Evolutionary conservation across 768 basidiomycete species (phyloP).

Genomic region (Podaxis rugospora): DNA sequence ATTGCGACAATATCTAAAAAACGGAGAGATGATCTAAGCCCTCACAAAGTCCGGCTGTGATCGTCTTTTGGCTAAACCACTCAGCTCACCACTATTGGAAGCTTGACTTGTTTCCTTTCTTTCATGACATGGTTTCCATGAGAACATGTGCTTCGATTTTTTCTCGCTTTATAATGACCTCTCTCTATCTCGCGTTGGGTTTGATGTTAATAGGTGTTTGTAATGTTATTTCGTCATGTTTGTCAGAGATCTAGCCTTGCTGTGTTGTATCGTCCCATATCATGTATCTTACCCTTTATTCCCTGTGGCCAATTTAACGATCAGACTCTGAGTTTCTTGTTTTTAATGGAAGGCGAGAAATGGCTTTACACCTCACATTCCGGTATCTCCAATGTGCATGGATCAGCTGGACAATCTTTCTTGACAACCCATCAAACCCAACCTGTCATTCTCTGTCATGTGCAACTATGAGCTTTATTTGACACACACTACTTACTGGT

Average conservation of each 20-base stretch:
- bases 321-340: no score
- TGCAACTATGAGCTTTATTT: no score
- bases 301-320: not conserved
- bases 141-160: not conserved
- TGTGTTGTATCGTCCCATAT: not conserved
- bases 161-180: not conserved
- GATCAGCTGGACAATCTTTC: not conserved
- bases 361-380: not conserved
- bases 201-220: not conserved
- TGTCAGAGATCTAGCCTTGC: not conserved
- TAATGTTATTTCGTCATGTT: not conserved
- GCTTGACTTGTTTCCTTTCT: not conserved
- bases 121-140: not conserved
- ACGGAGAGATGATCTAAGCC: conserved; percentile 25
- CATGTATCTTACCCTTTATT: not conserved
- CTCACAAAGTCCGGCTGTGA: not conserved
- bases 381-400: not conserved
- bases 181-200: not conserved
- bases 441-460: no score
- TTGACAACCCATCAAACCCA: not conserved
- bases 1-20: conserved; percentile 33
- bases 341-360: no score
- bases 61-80: not conserved
- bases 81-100: not conserved
- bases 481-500: no score